Evolutionary conservation across 2,329 filamentous ascomycete species (phyloP), one percentile per base, ranked within the genome.

Genomic region (Grosmannia serpens): DNA sequence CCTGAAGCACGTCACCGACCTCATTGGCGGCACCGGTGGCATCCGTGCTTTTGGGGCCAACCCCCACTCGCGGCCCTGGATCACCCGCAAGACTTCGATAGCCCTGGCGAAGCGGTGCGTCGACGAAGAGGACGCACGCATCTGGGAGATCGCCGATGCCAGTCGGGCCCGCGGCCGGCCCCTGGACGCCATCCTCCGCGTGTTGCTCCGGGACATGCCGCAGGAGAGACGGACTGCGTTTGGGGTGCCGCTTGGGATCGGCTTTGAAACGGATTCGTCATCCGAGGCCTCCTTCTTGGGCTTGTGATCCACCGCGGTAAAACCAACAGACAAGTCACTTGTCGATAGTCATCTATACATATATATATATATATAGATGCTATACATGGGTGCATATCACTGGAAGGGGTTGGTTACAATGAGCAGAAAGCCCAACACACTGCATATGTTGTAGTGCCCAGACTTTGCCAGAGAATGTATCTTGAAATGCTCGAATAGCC

Each of bases 101-200:
- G 67, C 65, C 10, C 68, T 75, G 49, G 64, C 71, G 11, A 63
- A 65, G 55, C 67, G 70, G 38, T 72, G 71, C 59, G 66, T 71
- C 54, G 59, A 64, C 33, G 67, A 67, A 8, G 64, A 67, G 52
- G 72, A 75, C 59, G 56, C 62, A 2, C 67, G 72, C 50, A 67
- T 69, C 33, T 68, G 67, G 62, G 56, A 53, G 15, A 59, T 75
- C 9, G 64, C 73, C 22, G 65, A 67, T 4, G 61, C 61, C 13
- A 59, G 60, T 38, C 57, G 58, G 2, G 57, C 41, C 1, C 57
- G 63, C 10, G 62, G 63, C 13, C 60, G 58, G 51, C 57, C 62
- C 17, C 60, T 65, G 58, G 63, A 65, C 44, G 54, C 51, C 8
- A 49, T 64, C 9, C 47, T 64, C 20, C 59, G 56, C 3, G 57